Evolutionary conservation across 78 protist species (phyloP).

Genomic region (Dictyostelium citrinum): DNA sequence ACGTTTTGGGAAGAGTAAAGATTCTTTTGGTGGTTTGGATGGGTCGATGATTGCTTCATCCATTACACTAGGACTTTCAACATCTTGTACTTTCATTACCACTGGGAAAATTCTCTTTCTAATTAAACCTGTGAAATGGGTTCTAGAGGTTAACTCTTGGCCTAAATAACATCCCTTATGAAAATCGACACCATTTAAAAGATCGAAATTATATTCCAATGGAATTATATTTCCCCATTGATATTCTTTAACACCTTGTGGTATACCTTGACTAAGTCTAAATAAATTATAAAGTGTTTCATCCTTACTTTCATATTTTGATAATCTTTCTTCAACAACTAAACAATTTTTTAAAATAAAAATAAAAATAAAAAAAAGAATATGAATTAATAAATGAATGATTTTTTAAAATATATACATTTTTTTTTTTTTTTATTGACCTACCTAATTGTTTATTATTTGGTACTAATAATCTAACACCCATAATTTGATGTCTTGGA

Average conservation of each 20-base stretch:
- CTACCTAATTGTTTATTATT: neutral
- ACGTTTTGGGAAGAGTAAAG: slow-evolving; percentile 2
- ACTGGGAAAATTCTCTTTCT: slow-evolving; percentile 85
- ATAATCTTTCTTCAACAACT: neutral
- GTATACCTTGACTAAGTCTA: slow-evolving; percentile 59
- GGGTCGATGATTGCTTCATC: slow-evolving; percentile 24
- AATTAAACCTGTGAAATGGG: slow-evolving; percentile 80
- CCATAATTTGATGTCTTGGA: slow-evolving; percentile 69
- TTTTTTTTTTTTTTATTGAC: neutral
- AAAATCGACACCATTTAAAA: slow-evolving; percentile 80
- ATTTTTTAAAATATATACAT: no score
- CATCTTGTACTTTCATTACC: slow-evolving; percentile 42
- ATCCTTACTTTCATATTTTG: slow-evolving; percentile 2
- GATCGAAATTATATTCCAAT: slow-evolving; percentile 83
- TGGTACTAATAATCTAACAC: slow-evolving; percentile 56
- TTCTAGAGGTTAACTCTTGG: slow-evolving; percentile 86
- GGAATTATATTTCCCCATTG: slow-evolving; percentile 57
- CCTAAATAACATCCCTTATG: slow-evolving; percentile 92
- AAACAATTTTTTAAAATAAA: no score
- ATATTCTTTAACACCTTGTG: slow-evolving; percentile 68
- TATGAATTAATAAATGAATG: neutral
- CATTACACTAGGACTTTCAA: neutral
- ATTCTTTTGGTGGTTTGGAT: slow-evolving; percentile 13
- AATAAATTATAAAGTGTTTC: slow-evolving; percentile 47
- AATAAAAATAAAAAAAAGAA: neutral